Conservation (phyloP, 2,329 filamentous ascomycete genomes). For the Madurella fahalii region DNA sequence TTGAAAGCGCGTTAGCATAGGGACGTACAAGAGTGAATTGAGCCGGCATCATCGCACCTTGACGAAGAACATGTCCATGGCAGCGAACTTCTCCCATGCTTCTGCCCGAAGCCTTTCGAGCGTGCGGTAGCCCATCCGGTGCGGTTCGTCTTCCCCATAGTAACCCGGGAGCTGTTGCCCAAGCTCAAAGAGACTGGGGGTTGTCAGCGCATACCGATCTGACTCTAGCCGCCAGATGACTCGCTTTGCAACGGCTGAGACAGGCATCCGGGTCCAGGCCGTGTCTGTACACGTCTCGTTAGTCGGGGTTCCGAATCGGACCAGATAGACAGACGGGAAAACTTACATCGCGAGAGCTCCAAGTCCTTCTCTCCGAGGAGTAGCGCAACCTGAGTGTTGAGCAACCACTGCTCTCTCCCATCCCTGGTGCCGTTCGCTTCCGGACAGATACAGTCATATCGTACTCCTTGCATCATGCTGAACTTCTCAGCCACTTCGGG, state of each 20-base stretch:
- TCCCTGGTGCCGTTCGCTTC: conserved; percentile 48
- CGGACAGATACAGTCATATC: conserved; percentile 59
- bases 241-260: conserved; percentile 51
- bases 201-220: conserved; percentile 52
- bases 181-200: conserved; percentile 47
- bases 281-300: conserved; percentile 43
- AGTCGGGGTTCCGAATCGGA: background rate
- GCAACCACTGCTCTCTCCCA: conserved; percentile 62
- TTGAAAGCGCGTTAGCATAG: conserved; percentile 32
- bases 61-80: conserved; percentile 63
- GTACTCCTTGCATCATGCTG: conserved; percentile 54
- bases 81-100: conserved; percentile 51
- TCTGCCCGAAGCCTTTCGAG: conserved; percentile 46
- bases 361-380: conserved; percentile 63
- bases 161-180: conserved; percentile 50
- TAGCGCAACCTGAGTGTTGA: conserved; percentile 61
- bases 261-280: conserved; percentile 54
- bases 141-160: conserved; percentile 46
- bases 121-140: conserved; percentile 39
- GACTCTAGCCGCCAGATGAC: conserved; percentile 58
- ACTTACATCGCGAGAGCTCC: conserved; percentile 55
- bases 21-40: background rate
- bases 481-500: conserved; percentile 51
- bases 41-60: conserved; percentile 45
- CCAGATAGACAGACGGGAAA: background rate